Evolutionary conservation across 148 eudicot species (phyloP), one percentile per base, ranked within the genome.

Genomic region (Drosera capensis): DNA sequence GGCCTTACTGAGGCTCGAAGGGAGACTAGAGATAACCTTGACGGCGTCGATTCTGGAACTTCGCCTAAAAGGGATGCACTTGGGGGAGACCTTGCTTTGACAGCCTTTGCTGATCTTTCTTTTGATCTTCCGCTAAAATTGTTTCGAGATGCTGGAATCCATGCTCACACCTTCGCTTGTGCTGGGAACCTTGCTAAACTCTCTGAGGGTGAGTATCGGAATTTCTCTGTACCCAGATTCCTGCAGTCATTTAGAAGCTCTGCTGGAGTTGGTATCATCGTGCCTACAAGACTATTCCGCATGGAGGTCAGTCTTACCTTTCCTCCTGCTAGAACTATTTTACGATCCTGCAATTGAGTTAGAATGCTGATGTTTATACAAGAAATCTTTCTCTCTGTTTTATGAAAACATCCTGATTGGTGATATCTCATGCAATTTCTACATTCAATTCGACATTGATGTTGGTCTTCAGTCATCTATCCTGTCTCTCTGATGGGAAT

Each of bases 51-150:
- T 47, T 52, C 72, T 28, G 66, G 51, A 34, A 41, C 59, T 49
- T 14, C 48, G 51, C 12, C 59, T 30, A 81, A 54, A 40, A 66
- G 77, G 51, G 86, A 83, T 63, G 75, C 49, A 58, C 59, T 83
- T 20, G 94, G 94, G 31, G 94, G 94, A 31, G 94, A 83, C 55
- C 81, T 83, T 55, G 86, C 96, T 44, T 63, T 83, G 23, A 71
- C 86, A 40, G 79, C 83, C 31, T 88, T 88, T 72, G 86, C 94
- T 9, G 96, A 88, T 55, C 75, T 88, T 44, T 80, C 96, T 25
- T 88, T 88, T 40, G 86, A 88, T 67, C 70, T 88, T 17, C 96
- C 96, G 3, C 35, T 80, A 40, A 77, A 48, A 43, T 71, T 83
- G 42, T 53, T 88, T 30, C 75, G 67, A 65, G 84, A 80, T 48